phyloP scores from a whole-genome alignment of 2,329 filamentous ascomycete genomes.

The Coleophoma cylindrospora region DNA sequence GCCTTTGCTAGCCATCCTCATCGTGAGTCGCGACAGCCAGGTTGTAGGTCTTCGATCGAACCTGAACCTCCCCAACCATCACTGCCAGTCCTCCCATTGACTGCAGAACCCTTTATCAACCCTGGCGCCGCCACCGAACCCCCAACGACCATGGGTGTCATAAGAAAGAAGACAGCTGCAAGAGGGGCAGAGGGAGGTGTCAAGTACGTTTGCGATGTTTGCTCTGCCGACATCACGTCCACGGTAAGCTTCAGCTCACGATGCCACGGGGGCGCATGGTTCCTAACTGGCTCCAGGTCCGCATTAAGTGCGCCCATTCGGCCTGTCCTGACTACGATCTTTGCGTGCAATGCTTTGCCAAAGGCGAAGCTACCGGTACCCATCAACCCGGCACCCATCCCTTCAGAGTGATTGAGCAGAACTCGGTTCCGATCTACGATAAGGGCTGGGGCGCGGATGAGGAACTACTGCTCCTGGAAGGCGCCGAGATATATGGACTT shows the following conservation, averaged over 20 bases:
- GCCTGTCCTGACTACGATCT: constrained; percentile 92
- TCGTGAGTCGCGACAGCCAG: too few relatives aligned
- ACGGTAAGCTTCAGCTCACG: constrained; percentile 58
- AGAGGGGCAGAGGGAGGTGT: constrained; percentile 82
- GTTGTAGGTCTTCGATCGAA: too few relatives aligned
- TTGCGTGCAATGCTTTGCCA: constrained; percentile 90
- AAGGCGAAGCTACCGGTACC: constrained; percentile 72
- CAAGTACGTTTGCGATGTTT: constrained; percentile 97
- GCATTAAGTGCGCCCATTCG: constrained; percentile 77
- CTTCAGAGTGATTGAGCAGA: constrained; percentile 94
- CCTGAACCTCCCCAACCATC: too few relatives aligned
- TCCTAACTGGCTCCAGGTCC: constrained; percentile 54
- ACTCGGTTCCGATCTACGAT: constrained; percentile 95
- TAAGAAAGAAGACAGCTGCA: constrained; percentile 89
- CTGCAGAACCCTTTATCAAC: background rate
- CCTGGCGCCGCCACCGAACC: too few relatives aligned
- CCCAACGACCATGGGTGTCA: constrained; percentile 69
- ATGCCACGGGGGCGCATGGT: constrained; percentile 1
- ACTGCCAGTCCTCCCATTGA: background rate
- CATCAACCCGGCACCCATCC: constrained; percentile 85
- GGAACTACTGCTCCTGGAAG: constrained; percentile 87
- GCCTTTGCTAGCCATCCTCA: background rate
- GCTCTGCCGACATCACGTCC: constrained; percentile 92
- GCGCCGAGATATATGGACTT: constrained; percentile 90
- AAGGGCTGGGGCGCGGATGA: constrained; percentile 96